Evolutionary conservation across 805 yeast genomes (phyloP).

Genomic region (Tetrapisispora arboricola): DNA sequence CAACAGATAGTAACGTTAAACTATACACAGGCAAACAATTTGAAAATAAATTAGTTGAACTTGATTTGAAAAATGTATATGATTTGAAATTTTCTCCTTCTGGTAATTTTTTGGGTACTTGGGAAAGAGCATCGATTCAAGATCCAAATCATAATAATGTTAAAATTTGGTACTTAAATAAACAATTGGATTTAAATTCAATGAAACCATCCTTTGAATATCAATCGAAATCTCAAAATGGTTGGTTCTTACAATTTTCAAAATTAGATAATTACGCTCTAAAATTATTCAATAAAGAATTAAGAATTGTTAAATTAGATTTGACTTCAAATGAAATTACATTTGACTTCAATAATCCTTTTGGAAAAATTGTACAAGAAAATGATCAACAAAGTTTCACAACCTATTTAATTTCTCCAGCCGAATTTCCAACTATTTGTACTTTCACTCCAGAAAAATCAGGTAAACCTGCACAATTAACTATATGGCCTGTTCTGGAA

Average conservation of each 20-base stretch:
- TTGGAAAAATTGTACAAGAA: conserved; percentile 40
- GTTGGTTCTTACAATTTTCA: conserved; percentile 49
- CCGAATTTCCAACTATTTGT: conserved; percentile 81
- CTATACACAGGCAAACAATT: conserved; percentile 23
- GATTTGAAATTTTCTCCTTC: conserved; percentile 84
- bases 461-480: conserved; percentile 84
- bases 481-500: conserved; percentile 44
- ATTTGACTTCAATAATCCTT: conserved; percentile 40
- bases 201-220: conserved; percentile 35
- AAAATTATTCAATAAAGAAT: conserved; percentile 21
- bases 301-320: conserved; percentile 22
- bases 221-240: conserved; percentile 71
- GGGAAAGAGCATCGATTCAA: conserved; percentile 78
- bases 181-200: conserved; percentile 31
- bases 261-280: conserved; percentile 27
- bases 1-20: conserved; percentile 21
- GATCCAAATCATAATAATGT: conserved; percentile 73
- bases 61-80: conserved; percentile 50
- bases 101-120: conserved; percentile 71
- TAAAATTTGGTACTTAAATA: conserved; percentile 53
- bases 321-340: conserved; percentile 34
- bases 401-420: conserved; percentile 66
- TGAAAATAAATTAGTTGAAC: conserved; percentile 12
- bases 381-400: conserved; percentile 30
- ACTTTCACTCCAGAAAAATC: conserved; percentile 78